Evolutionary conservation across 257 asterid species (phyloP).

Genomic region (Datura wrightii): DNA sequence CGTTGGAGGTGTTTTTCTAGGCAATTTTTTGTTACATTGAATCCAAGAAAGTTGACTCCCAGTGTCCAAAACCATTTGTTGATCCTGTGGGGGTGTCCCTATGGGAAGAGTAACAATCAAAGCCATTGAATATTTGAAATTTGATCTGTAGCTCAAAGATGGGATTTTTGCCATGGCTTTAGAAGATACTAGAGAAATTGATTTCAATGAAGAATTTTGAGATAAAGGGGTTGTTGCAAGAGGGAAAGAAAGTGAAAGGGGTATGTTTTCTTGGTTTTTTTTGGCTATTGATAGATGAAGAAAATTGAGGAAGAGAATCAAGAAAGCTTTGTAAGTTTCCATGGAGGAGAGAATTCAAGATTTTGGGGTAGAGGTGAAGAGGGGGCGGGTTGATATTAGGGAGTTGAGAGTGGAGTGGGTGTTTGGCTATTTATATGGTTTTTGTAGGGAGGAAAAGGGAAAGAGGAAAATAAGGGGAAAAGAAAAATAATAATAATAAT

Average conservation of each 20-base stretch:
- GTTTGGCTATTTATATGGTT: slow-evolving; percentile 29
- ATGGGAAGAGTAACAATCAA: slow-evolving; percentile 77
- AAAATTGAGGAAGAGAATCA: not conserved
- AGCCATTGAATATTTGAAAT: slow-evolving; percentile 79
- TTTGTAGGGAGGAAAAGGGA: not conserved
- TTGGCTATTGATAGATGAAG: not conserved
- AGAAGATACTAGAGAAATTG: not conserved
- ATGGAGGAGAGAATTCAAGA: not conserved
- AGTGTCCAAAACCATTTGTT: slow-evolving; percentile 85
- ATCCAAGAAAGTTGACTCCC: slow-evolving; percentile 96
- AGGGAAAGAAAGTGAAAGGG: slow-evolving; percentile 23
- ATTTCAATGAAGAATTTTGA: not conserved
- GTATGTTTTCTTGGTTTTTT: not conserved
- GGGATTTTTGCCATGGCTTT: not conserved
- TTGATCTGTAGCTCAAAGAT: slow-evolving; percentile 53
- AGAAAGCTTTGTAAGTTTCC: slow-evolving; percentile 8
- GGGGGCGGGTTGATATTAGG: not conserved
- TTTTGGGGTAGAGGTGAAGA: not conserved
- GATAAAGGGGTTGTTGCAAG: slow-evolving; percentile 18
- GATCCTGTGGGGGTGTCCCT: slow-evolving; percentile 89
- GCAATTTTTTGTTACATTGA: slow-evolving; percentile 65
- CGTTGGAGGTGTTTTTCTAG: slow-evolving; percentile 48
- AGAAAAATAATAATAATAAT: not conserved
- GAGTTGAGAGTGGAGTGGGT: not conserved
- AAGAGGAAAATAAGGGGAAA: not conserved